Evolutionary conservation across 768 basidiomycete genomes (phyloP), one percentile per base, ranked within the genome.

Genomic region (Phylloporus arenicola): DNA sequence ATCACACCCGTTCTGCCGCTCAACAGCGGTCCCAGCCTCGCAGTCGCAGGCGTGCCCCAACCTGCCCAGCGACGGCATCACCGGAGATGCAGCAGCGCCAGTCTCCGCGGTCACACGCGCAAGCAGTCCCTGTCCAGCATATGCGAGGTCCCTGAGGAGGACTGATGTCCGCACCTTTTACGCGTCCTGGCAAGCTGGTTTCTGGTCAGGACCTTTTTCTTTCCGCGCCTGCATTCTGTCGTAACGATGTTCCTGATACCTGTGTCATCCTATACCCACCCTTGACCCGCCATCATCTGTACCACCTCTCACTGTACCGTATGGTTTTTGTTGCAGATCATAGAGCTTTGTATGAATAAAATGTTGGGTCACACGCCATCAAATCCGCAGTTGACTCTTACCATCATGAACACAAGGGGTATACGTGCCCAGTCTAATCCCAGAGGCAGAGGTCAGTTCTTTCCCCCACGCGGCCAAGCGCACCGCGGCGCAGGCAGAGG

Each of bases 71-170:
- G 52, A 45, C 56, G 52, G 30, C 68, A 66, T 52, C 66, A 64
- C 43, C 58, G 66, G 40, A 59, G 66, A 53, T 44, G 54, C 47
- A 68, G 66, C 47, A 68, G 66, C 13, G 59, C 66, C 24, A 67
- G 68, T 47, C 60, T 64, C 7, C 54, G 62, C n/a, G 56, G 59
- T n/a, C 68, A 68, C 41, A 27, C 57, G 20, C 65, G 68, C 55
- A 59, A 58, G 45, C 65, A 57, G 14, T 68, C 66, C 4, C 56
- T 68, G 9, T 68, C 66, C 1, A 68, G 66, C 7, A 68, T 68
- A 44, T 62, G 35, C 40, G 66, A 68, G 25, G 65, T 69, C 5
- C 68, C 66, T 5, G 66, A 68, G 46, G 66, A 68, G 30, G 66
- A 68, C 38, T 69, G 45, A 41, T 43, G 25, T 45, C 14, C 30